Evolutionary conservation across 1,139 yeast species (phyloP), one percentile per base, ranked within the genome.

Genomic region (Candida sanyaensis): DNA sequence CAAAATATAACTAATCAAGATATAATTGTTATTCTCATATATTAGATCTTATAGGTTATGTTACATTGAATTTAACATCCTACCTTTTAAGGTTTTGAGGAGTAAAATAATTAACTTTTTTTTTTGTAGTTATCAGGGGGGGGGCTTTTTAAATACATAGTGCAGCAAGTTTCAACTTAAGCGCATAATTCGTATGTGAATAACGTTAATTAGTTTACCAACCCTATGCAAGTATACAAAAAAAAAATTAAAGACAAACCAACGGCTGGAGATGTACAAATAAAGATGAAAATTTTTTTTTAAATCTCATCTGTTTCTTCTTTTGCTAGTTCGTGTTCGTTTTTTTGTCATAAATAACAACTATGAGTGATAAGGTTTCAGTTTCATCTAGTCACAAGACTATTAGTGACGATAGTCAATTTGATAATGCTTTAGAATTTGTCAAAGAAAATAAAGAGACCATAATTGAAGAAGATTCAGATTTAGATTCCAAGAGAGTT

Each of bases 351-450:
- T 34, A 34, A 23, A 36, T 11, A 23, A 36, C 12, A 7, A 24
- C 28, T 11, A 36, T 36, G 39, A 37, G 32, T 37, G 41, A 37
- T 12, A 37, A 37, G 32, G 12, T 12, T n/a, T 37, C 41, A n/a
- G n/a, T 17, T 9, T 37, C 43, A 2, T 23, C 24, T 9, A 31
- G 28, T 8, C 13, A 37, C 4, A 13, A n/a, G n/a, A 17, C 41
- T 9, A 13, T 28, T 12, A 41, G 33, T 11, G 47, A 43, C 36
- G 45, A 43, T 4, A 41, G 44, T 41, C 39, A 44, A 5, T 49
- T 49, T 28, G 56, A 54, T 37, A 47, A 54, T 38, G 56, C 55
- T 2, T 50, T 54, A 12, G 42, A 39, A n/a, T 55, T 52, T 33
- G 37, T 54, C 24, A 51, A 45, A 30, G 27, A 31, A 26, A 29